phyloP scores from a whole-genome alignment of 805 yeast species.

The Pichia heedii region DNA sequence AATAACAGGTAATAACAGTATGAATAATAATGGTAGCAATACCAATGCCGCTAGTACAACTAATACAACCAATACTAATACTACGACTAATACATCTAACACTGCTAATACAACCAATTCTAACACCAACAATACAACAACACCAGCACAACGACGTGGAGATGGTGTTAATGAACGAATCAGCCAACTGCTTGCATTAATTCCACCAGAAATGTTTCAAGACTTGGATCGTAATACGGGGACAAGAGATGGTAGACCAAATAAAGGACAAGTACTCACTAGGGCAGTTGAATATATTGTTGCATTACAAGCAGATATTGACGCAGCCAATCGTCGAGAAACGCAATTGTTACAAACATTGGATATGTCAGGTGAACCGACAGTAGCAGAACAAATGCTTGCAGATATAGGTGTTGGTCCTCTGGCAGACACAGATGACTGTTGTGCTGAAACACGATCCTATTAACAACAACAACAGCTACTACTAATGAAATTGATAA shows the following conservation, averaged over 20 bases:
- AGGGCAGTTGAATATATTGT: constrained; percentile 69
- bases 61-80: no score
- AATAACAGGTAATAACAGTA: no score
- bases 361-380: constrained; percentile 16
- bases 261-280: constrained; percentile 72
- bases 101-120: no score
- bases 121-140: neutral
- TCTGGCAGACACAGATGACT: constrained; percentile 43
- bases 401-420: constrained; percentile 82
- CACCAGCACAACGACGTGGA: constrained; percentile 33
- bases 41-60: no score
- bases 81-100: no score
- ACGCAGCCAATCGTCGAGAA: constrained; percentile 69
- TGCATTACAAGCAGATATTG: constrained; percentile 60
- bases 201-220: constrained; percentile 29
- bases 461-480: no score
- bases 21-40: no score
- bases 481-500: no score
- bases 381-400: constrained; percentile 72
- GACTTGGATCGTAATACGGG: constrained; percentile 47
- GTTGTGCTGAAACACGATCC: no score
- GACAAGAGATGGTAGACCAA: constrained; percentile 77
- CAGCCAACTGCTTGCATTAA: constrained; percentile 34
- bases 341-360: constrained; percentile 40
- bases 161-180: constrained; percentile 53